These are phyloP conservation scores for Sporisorium scitamineum DNA, from an alignment of 1,284 basidiomycete species.

Conservation along the genomic window DNA sequence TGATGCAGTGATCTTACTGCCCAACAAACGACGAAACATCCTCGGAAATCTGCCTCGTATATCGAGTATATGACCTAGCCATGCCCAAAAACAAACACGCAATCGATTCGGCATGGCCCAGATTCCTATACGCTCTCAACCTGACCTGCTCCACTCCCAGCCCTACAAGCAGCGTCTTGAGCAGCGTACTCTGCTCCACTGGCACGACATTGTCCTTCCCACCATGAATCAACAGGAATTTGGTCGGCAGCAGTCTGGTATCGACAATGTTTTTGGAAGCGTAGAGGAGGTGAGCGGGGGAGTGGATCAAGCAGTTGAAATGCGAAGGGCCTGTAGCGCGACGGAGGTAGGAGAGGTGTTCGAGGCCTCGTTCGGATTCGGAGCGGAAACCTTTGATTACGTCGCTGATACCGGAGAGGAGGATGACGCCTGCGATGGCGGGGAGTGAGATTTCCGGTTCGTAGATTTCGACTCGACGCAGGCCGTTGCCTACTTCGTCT, in stretches of 20 bases:
- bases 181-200: slow-evolving; percentile 68
- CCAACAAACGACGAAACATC: slow-evolving; percentile 58
- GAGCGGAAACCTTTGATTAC: slow-evolving; percentile 69
- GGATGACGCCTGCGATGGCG: slow-evolving; percentile 68
- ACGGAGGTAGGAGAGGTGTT: slow-evolving; percentile 69
- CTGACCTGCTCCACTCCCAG: slow-evolving; percentile 68
- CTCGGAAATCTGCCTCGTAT: slow-evolving; percentile 65
- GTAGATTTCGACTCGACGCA: slow-evolving; percentile 68
- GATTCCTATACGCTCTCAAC: slow-evolving; percentile 67
- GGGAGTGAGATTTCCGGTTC: slow-evolving; percentile 68
- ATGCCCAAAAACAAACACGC: slow-evolving; percentile 64
- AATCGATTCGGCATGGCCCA: slow-evolving; percentile 69
- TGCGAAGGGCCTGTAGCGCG: slow-evolving; percentile 69
- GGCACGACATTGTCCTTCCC: slow-evolving; percentile 69
- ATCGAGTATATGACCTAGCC: slow-evolving; percentile 64
- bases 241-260: slow-evolving; percentile 65
- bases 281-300: slow-evolving; percentile 70
- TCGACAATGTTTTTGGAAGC: slow-evolving; percentile 70
- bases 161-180: slow-evolving; percentile 70
- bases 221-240: slow-evolving; percentile 70
- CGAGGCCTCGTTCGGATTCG: slow-evolving; percentile 68
- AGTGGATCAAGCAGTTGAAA: slow-evolving; percentile 70
- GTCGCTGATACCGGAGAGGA: slow-evolving; percentile 70
- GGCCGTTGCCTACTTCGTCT: slow-evolving; percentile 60
- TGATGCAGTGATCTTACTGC: too few species aligned